Base-by-base conservation (phyloP, 2,329 filamentous ascomycete species). In the Trichoderma oligosporum region DNA sequence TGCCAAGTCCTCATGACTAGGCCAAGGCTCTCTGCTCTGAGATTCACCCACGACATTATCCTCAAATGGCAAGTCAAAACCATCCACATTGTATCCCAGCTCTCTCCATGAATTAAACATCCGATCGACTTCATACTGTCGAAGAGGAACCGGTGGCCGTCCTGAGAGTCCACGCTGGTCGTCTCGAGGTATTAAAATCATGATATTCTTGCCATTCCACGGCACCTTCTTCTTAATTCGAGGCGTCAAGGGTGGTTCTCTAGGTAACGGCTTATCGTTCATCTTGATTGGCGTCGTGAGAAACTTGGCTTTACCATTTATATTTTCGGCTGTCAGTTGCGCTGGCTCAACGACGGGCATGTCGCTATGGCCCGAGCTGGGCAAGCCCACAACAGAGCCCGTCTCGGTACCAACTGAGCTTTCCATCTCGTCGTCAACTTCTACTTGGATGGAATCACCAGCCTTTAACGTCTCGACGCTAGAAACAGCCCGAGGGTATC, bases 131-230 rank as follows among this genome's bases (percentile, higher is more conserved):
- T 87, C 82, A 16, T 77, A 71, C 33, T 78, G 70, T 4, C 73
- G 76, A 45, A 88, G 73, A 4, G 85, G 84, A 57, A 76, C 71
- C 0, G 81, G 79, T 0, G 76, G 73, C 35, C 78, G 76, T 38
- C 81, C 82, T 1, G 76, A 75, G 41, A 79, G 76, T 18, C 87
- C 87, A 62, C 86, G 80, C 53, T 83, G 79, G 52, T 88, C 85
- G 60, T 89, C 84, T 44, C 81, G 75, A 5, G 88, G 89, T 18
- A 92, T 73, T 24, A 85, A 75, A 41, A 92, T 84, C 64, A 89
- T 72, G 53, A 90, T 89, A 59, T 83, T 85, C 73, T 90, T 91
- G 57, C 86, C 86, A 66, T 81, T 87, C 87, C 88, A 91, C 44
- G 81, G 79, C 2, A 92, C 77, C 72, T 86, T 89, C 69, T 88